Conservation (phyloP, 257 asterid genomes). For the Solanum pinnatisectum region DNA sequence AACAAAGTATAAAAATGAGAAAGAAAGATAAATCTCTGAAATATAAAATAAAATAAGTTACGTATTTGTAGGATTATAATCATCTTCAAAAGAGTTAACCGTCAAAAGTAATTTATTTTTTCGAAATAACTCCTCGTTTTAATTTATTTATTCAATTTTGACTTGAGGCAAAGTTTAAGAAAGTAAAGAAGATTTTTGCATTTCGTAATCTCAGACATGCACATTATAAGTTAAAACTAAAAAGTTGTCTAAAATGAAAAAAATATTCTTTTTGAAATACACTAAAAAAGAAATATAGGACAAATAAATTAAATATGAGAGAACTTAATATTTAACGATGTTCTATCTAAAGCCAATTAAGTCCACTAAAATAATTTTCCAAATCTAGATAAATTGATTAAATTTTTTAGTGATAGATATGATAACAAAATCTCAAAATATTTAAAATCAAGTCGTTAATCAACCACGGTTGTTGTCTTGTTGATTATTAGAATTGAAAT, state of each 20-base stretch:
- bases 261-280: too few relatives aligned
- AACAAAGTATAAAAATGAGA: too few relatives aligned
- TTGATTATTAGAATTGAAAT: background rate
- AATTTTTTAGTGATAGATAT: too few relatives aligned
- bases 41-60: background rate
- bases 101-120: too few relatives aligned
- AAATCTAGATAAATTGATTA: background rate
- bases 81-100: too few relatives aligned
- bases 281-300: too few relatives aligned
- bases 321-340: background rate
- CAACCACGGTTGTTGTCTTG: background rate
- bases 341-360: background rate
- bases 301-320: background rate
- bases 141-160: too few relatives aligned
- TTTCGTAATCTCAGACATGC: too few relatives aligned
- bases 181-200: too few relatives aligned
- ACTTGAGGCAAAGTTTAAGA: too few relatives aligned
- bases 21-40: background rate
- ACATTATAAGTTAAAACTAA: too few relatives aligned
- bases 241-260: too few relatives aligned
- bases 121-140: background rate
- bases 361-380: background rate
- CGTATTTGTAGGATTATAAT: background rate
- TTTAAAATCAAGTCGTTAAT: background rate
- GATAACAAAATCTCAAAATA: background rate